Conservation (phyloP, 176 grass and related monocot genomes). For the Rhynchospora pubera region DNA sequence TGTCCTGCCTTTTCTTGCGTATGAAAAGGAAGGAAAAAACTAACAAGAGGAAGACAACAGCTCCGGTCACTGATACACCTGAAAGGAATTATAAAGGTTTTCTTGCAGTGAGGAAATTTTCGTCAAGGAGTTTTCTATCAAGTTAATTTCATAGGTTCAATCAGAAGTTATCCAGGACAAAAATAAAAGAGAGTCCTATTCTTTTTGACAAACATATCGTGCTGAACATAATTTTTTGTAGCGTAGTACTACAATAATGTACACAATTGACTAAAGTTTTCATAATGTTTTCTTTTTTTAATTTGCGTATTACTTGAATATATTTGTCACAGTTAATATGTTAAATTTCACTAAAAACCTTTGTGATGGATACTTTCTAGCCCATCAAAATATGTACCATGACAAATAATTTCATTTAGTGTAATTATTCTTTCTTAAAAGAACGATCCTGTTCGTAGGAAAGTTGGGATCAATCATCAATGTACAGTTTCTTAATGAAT, state of each 20-base stretch:
- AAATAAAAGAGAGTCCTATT: not conserved
- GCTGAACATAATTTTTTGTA: too few relatives aligned
- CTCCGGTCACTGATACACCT: conserved; percentile 23
- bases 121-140: not conserved
- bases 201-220: too few relatives aligned
- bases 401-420: not conserved
- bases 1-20: conserved; percentile 35
- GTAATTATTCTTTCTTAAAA: not conserved
- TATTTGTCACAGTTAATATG: not conserved
- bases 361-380: not conserved
- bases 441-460: not conserved
- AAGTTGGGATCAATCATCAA: not conserved
- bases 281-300: too few relatives aligned
- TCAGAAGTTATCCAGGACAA: not conserved
- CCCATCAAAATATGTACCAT: not conserved
- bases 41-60: not conserved
- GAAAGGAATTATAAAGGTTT: not conserved
- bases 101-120: not conserved
- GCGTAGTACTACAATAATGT: too few relatives aligned
- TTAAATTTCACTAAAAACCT: not conserved
- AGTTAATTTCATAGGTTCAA: not conserved
- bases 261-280: too few relatives aligned
- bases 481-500: not conserved
- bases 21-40: not conserved
- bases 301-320: not conserved